Percentiles rank a stretch among this genome's conserved stretches.
Conservation (phyloP, 257 asterid species). For the Cinchona pubescens region DNA sequence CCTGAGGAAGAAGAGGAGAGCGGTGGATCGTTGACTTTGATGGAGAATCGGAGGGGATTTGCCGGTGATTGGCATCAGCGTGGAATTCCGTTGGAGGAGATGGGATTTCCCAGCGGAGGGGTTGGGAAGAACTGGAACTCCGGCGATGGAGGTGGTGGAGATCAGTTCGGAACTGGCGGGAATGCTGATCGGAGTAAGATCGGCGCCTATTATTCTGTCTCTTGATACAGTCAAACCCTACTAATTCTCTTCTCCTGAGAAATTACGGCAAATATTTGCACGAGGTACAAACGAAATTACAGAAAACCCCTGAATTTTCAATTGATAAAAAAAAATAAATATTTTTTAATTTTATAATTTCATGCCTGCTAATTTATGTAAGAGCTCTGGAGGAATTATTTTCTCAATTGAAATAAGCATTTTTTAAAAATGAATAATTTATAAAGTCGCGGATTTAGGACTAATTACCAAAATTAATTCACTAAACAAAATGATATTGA, state of each 20-base stretch:
- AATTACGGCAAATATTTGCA: conserved; percentile 75
- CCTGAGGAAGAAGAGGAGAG: conserved; percentile 33
- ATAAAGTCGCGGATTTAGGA: too few relatives aligned
- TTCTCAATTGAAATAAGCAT: background rate
- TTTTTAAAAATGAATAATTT: too few relatives aligned
- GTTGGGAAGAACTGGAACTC: conserved; percentile 37
- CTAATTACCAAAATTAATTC: too few relatives aligned
- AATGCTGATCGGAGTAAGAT: conserved; percentile 32
- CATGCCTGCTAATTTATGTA: too few relatives aligned
- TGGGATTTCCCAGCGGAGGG: conserved; percentile 49
- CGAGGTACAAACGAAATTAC: too few relatives aligned
- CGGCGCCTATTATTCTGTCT: conserved; percentile 47
- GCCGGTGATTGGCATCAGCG: conserved; percentile 14
- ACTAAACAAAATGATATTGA: too few relatives aligned
- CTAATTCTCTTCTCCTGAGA: conserved; percentile 51
- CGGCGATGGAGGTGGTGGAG: conserved; percentile 41
- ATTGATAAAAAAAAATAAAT: too few relatives aligned
- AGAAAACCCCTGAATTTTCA: too few relatives aligned
- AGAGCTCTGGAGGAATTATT: too few relatives aligned
- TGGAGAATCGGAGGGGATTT: conserved; percentile 16
- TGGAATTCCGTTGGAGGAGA: conserved; percentile 27
- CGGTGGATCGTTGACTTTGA: conserved; percentile 10
- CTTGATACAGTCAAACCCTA: conserved; percentile 55
- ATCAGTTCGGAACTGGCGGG: conserved; percentile 17
- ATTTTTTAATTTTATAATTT: background rate